Conservation (phyloP, 2,329 filamentous ascomycete species). For the Xylariaceae sp. region DNA sequence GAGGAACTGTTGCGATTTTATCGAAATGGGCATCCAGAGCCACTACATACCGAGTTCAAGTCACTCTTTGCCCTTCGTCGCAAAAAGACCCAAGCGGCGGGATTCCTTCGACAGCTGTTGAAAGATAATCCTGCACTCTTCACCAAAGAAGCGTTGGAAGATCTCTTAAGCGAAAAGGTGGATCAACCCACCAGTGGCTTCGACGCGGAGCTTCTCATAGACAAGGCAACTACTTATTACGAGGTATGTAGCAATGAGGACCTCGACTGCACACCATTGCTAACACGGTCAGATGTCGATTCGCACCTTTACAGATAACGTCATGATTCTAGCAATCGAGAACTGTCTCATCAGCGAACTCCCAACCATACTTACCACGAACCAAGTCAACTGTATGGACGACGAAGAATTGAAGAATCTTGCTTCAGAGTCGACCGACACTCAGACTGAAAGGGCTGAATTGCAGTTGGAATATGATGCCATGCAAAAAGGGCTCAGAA, state of each 20-base stretch:
- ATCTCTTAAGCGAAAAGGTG: conserved; percentile 5
- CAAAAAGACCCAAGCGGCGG: conserved; percentile 7
- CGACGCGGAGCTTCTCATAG: conserved; percentile 35
- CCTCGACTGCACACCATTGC: not conserved
- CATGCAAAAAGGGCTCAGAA: conserved; percentile 15
- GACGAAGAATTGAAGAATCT: conserved; percentile 18
- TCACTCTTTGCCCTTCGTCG: conserved; percentile 8
- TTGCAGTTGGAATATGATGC: conserved; percentile 13
- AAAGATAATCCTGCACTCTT: conserved; percentile 20
- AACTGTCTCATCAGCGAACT: conserved; percentile 32
- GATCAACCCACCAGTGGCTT: conserved; percentile 22
- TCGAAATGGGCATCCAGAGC: conserved; percentile 27
- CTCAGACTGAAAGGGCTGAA: conserved; percentile 16
- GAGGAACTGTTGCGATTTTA: conserved; percentile 37
- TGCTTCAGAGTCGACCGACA: conserved; percentile 22
- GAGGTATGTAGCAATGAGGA: conserved; percentile 25
- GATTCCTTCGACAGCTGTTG: conserved; percentile 15
- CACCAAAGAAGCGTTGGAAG: conserved; percentile 12
- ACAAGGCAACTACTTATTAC: conserved; percentile 42
- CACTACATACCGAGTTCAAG: conserved; percentile 30
- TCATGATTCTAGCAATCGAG: conserved; percentile 32
- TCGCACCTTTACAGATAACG: conserved; percentile 31
- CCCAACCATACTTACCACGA: conserved; percentile 28
- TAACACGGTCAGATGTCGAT: conserved; percentile 19
- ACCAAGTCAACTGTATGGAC: conserved; percentile 27